Evolutionary conservation across 1,139 yeast species (phyloP).

Genomic region (Suhomyces atakaporum): DNA sequence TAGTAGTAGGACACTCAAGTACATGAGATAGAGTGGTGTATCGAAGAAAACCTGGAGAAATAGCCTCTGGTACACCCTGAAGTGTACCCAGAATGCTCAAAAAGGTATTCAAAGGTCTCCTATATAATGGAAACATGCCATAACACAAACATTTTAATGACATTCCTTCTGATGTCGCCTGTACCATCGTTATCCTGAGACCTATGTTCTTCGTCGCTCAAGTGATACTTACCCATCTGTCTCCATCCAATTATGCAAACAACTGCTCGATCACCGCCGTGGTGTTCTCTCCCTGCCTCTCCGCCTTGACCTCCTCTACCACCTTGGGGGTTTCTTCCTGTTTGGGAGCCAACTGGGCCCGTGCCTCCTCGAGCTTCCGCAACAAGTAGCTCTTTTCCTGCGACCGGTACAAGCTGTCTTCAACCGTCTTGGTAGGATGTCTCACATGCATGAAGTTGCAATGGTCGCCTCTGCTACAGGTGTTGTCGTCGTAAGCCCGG

Average conservation of each 20-base stretch:
- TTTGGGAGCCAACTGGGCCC: slow-evolving; percentile 2
- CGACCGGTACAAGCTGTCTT: slow-evolving; percentile 37
- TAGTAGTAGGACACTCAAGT: too few species aligned
- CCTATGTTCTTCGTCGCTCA: too few species aligned
- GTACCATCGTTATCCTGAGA: too few species aligned
- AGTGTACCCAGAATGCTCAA: too few species aligned
- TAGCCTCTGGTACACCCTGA: too few species aligned
- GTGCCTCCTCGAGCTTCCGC: slow-evolving; percentile 15
- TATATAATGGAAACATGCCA: too few species aligned
- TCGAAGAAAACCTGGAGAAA: too few species aligned
- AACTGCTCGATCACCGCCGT: slow-evolving; percentile 23
- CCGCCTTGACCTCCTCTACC: neutral
- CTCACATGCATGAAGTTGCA: slow-evolving; percentile 88
- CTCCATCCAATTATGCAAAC: slow-evolving; percentile 16
- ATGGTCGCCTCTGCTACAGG: slow-evolving; percentile 74
- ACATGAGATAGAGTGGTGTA: too few species aligned
- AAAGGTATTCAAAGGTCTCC: too few species aligned
- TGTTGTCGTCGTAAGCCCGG: slow-evolving; percentile 59
- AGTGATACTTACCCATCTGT: neutral
- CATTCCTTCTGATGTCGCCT: too few species aligned
- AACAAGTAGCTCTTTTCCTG: slow-evolving; percentile 36
- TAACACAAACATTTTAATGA: too few species aligned
- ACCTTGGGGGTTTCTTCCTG: neutral
- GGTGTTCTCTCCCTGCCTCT: slow-evolving; percentile 8
- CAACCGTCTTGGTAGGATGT: slow-evolving; percentile 51